A percentile compares a stretch with the other conserved stretches of the same genome.
These are phyloP conservation scores for Diaporthe longicolla DNA, from an alignment of 2,329 filamentous ascomycete genomes.

Conservation along the genomic window DNA sequence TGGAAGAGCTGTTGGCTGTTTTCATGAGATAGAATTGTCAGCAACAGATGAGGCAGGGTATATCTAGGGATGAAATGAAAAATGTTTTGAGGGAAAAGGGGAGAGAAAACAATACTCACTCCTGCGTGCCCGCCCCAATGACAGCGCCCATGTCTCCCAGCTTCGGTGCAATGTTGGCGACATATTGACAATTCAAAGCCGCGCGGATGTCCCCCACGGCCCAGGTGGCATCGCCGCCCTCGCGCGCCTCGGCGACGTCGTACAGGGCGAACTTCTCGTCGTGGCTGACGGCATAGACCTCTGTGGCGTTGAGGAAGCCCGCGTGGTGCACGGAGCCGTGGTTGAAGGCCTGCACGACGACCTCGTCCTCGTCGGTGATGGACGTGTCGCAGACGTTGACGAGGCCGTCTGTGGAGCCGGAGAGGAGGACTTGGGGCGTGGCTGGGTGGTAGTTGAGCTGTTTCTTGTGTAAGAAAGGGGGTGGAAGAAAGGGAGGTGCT, in stretches of 20 bases:
- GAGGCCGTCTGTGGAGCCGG: slow-evolving; percentile 84
- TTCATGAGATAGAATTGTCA: not conserved
- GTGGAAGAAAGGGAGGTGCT: too few relatives aligned
- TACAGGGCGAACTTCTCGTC: slow-evolving; percentile 85
- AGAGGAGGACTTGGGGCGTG: slow-evolving; percentile 74
- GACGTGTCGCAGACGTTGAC: slow-evolving; percentile 82
- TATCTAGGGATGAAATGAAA: too few relatives aligned
- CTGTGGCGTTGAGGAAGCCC: slow-evolving; percentile 75
- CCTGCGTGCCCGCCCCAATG: slow-evolving; percentile 76
- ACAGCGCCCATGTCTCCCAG: slow-evolving; percentile 70
- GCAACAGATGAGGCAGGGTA: not conserved
- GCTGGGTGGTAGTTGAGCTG: slow-evolving; percentile 74
- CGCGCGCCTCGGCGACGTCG: slow-evolving; percentile 74
- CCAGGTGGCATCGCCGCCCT: slow-evolving; percentile 67
- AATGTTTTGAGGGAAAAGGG: too few relatives aligned
- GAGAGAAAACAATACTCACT: slow-evolving; percentile 61
- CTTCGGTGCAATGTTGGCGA: slow-evolving; percentile 76
- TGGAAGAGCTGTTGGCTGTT: slow-evolving; percentile 69
- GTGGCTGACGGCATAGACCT: slow-evolving; percentile 81
- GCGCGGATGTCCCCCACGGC: slow-evolving; percentile 79
- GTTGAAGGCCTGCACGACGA: slow-evolving; percentile 83
- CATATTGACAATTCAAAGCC: slow-evolving; percentile 79
- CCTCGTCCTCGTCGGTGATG: slow-evolving; percentile 81
- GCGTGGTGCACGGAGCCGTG: slow-evolving; percentile 82
- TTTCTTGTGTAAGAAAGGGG: too few relatives aligned